A percentile compares a stretch with the other conserved stretches of the same genome.
Conservation (phyloP, 164 flowering plant species). For the Berberis vulgaris region DNA sequence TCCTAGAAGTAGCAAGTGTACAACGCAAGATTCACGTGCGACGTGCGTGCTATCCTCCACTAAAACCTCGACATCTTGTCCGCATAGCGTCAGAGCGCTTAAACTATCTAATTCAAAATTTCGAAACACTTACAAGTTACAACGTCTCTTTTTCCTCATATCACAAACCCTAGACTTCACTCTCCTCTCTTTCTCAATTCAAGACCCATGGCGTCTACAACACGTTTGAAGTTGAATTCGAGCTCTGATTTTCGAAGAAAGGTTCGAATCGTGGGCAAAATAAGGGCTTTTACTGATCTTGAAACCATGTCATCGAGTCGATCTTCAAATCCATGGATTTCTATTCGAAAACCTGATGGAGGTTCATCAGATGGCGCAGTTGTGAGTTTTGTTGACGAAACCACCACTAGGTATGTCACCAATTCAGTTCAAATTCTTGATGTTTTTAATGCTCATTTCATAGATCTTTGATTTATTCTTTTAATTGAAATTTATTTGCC, state of each 20-base stretch:
- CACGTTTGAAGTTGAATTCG: background rate
- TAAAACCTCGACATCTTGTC: too few relatives aligned
- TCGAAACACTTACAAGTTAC: too few relatives aligned
- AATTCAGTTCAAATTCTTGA: background rate
- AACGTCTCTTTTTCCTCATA: too few relatives aligned
- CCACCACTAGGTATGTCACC: background rate
- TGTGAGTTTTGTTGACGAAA: too few relatives aligned
- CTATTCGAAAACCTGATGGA: background rate
- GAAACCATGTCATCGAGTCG: background rate
- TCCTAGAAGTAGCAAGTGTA: too few relatives aligned
- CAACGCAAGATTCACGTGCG: too few relatives aligned
- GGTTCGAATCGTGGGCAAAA: conserved; percentile 3
- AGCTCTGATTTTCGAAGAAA: conserved; percentile 3
- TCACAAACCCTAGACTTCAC: too few relatives aligned
- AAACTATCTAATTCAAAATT: too few relatives aligned
- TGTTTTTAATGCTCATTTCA: background rate
- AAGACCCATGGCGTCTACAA: background rate
- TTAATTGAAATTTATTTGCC: background rate
- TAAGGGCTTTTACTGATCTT: background rate
- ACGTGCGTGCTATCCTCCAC: too few relatives aligned
- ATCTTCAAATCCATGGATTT: background rate
- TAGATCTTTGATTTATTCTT: background rate
- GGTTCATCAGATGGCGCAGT: background rate
- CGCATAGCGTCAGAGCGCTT: too few relatives aligned
- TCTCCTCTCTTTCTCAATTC: too few relatives aligned